Conservation (phyloP, 108 stramenopile species). For the Nitzschia putrida region DNA sequence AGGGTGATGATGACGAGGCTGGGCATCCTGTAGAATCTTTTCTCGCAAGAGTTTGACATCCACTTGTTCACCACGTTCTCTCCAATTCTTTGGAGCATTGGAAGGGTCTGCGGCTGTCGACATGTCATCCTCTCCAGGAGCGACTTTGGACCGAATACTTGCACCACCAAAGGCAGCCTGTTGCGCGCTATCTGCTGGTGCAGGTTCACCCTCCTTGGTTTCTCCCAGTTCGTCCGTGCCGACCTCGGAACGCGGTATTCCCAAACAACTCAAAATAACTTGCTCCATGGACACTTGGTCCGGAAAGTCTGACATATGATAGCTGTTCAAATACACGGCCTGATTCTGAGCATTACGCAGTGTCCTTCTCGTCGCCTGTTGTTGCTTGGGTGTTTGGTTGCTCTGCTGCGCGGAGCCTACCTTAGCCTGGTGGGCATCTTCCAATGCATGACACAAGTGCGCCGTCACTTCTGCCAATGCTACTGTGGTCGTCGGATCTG, state of each 20-base stretch:
- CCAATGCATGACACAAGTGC: constrained; percentile 78
- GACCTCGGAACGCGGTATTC: neutral
- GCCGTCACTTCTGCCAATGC: constrained; percentile 84
- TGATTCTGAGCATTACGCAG: constrained; percentile 32
- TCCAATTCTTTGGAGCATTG: constrained; percentile 2
- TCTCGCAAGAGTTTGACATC: constrained; percentile 22
- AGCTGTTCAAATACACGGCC: constrained; percentile 9
- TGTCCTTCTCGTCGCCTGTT: neutral
- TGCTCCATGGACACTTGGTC: constrained; percentile 40
- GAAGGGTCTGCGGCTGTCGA: neutral
- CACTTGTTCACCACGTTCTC: constrained; percentile 16
- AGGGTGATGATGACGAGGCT: too few relatives aligned
- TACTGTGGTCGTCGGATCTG: constrained; percentile 61
- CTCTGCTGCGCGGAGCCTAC: neutral
- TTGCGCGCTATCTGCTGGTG: constrained; percentile 5
- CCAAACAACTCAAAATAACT: constrained; percentile 51
- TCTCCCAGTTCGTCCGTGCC: constrained; percentile 2
- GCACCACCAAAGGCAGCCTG: constrained; percentile 13
- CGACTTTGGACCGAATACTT: constrained; percentile 30
- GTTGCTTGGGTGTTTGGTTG: constrained; percentile 2
- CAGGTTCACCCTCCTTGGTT: neutral
- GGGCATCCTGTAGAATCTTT: constrained; percentile 14
- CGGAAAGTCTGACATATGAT: constrained; percentile 32
- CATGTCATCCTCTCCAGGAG: neutral
- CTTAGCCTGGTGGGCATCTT: constrained; percentile 34